These are phyloP conservation scores for Leccinum pellstonianum DNA, from an alignment of 768 basidiomycete species.

Conservation along the genomic window DNA sequence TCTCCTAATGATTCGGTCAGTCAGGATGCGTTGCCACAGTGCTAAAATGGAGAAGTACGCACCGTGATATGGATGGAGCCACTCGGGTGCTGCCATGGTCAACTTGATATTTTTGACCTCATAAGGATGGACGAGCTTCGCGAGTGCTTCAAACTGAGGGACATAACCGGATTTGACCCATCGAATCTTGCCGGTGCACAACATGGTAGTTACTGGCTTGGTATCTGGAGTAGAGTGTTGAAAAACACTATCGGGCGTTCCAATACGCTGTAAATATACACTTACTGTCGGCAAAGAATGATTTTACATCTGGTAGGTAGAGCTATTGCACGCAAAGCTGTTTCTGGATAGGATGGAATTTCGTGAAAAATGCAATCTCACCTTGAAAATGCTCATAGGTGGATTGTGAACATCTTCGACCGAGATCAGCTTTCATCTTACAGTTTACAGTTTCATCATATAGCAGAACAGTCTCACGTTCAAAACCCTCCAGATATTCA, in stretches of 20 bases:
- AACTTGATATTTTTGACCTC: conserved; percentile 69
- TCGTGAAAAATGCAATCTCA: not conserved
- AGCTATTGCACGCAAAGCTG: conserved; percentile 13
- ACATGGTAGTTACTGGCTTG: conserved; percentile 21
- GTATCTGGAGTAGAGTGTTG: conserved; percentile 10
- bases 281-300: conserved; percentile 21
- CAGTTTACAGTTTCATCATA: not conserved
- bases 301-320: conserved; percentile 27
- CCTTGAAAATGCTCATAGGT: conserved; percentile 30
- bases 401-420: conserved; percentile 22
- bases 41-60: conserved; percentile 15
- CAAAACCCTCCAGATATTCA: conserved; percentile 26
- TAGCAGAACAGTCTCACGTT: conserved; percentile 13
- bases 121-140: conserved; percentile 54
- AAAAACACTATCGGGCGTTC: not conserved
- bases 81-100: conserved; percentile 68
- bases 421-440: conserved; percentile 1
- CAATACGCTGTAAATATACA: not conserved
- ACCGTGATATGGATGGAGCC: conserved; percentile 70
- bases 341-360: not conserved
- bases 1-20: conserved; percentile 13
- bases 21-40: not conserved
- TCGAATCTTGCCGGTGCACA: conserved; percentile 57
- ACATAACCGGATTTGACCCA: conserved; percentile 61
- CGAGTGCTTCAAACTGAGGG: conserved; percentile 61